Conservation (phyloP, 2,329 filamentous ascomycete species). For the Penicillium crustosum region DNA sequence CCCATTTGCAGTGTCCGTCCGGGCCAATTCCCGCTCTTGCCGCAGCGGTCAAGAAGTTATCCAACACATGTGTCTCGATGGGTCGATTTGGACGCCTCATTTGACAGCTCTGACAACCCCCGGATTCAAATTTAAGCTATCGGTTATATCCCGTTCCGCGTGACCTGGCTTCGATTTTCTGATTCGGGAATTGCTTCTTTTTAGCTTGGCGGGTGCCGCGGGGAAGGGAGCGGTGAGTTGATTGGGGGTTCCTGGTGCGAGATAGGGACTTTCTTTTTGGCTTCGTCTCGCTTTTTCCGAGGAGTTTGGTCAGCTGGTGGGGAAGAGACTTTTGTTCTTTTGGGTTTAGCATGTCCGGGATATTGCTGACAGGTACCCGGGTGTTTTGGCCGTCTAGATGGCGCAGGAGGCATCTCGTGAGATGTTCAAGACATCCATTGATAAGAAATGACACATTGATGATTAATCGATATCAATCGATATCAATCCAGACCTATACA, state of each 20-base stretch:
- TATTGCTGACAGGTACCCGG: not conserved
- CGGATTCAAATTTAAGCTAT: constrained; percentile 1
- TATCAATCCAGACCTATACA: not conserved
- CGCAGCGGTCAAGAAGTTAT: constrained; percentile 7
- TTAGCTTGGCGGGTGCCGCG: too few species aligned
- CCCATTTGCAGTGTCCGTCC: not conserved
- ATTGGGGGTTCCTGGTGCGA: too few species aligned
- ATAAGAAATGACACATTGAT: not conserved
- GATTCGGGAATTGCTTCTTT: too few species aligned
- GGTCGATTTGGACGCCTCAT: constrained; percentile 1
- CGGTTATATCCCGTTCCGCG: too few species aligned
- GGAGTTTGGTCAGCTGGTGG: not conserved
- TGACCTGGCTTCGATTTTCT: too few species aligned
- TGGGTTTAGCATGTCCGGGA: not conserved
- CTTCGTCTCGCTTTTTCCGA: not conserved
- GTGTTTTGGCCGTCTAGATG: not conserved
- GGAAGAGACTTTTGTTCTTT: not conserved
- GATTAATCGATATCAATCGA: not conserved
- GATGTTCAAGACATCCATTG: not conserved
- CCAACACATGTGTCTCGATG: constrained; percentile 3
- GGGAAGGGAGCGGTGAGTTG: too few species aligned
- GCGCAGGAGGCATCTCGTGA: not conserved
- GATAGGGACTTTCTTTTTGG: too few species aligned
- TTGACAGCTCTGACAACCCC: not conserved
- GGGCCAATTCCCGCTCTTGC: not conserved